These are phyloP conservation scores for Sanghuangporus baumii DNA, from an alignment of 1,284 basidiomycete genomes.

Conservation along the genomic window DNA sequence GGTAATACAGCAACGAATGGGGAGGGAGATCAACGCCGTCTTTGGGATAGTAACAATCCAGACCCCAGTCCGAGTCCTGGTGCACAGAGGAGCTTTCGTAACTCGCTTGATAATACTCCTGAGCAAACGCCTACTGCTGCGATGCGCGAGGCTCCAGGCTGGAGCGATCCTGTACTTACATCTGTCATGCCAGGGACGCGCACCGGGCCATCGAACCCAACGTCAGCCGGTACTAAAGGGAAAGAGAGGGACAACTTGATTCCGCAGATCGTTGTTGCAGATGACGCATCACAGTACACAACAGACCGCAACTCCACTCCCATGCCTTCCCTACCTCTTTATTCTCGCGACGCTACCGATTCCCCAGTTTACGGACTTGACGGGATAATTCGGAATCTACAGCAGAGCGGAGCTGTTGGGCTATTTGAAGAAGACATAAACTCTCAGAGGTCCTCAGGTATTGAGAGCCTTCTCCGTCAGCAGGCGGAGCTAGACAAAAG, in stretches of 20 bases:
- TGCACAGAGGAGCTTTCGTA: constrained; percentile 11
- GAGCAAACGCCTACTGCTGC: constrained; percentile 15
- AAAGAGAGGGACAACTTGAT: not conserved
- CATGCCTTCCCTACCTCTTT: constrained; percentile 1
- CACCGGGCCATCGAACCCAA: not conserved
- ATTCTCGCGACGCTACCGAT: constrained; percentile 23
- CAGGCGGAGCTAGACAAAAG: constrained; percentile 61
- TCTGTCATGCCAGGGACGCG: constrained; percentile 17
- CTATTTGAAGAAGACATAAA: constrained; percentile 13
- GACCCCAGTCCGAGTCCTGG: constrained; percentile 25
- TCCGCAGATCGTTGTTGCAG: constrained; percentile 2
- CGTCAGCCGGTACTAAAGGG: not conserved
- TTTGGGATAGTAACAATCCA: constrained; percentile 33
- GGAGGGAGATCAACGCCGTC: constrained; percentile 26
- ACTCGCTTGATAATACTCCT: constrained; percentile 14
- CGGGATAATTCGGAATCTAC: constrained; percentile 29
- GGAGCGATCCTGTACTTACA: constrained; percentile 26
- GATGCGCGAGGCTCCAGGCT: constrained; percentile 22
- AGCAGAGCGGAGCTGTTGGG: not conserved
- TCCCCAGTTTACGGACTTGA: constrained; percentile 47
- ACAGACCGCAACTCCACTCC: not conserved
- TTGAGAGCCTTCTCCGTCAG: constrained; percentile 50
- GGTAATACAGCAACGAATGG: constrained; percentile 20
- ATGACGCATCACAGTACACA: constrained; percentile 7
- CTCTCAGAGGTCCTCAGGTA: constrained; percentile 29